Percentiles rank a stretch among this genome's conserved stretches.
These are phyloP conservation scores for Chloranthus sessilifolius DNA, from an alignment of 164 flowering plant genomes.

Conservation along the genomic window DNA sequence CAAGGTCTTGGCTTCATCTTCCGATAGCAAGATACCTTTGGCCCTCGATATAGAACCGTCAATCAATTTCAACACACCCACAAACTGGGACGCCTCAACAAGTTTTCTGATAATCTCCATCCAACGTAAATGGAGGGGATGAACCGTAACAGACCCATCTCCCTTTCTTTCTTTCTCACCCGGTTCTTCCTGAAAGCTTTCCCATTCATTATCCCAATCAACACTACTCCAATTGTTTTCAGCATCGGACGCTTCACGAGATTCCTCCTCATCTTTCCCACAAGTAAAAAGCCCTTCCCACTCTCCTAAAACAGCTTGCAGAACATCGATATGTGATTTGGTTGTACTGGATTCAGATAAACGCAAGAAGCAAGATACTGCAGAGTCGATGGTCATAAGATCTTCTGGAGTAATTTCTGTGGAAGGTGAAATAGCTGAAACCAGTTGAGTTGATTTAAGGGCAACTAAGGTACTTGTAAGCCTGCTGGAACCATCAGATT, in stretches of 20 bases:
- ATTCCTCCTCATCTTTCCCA: slow-evolving; percentile 21
- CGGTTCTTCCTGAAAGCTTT: slow-evolving; percentile 72
- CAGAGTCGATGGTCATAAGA: slow-evolving; percentile 50
- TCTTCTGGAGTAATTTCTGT: slow-evolving; percentile 65
- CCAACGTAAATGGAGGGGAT: slow-evolving; percentile 89
- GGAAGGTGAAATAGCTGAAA: slow-evolving; percentile 49
- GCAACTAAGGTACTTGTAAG: slow-evolving; percentile 73
- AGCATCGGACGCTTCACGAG: slow-evolving; percentile 31
- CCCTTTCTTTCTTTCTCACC: slow-evolving; percentile 28
- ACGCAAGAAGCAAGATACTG: slow-evolving; percentile 62
- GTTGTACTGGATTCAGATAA: slow-evolving; percentile 36
- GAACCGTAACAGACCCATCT: slow-evolving; percentile 24
- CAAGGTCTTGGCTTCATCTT: slow-evolving; percentile 49
- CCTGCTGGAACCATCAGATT: slow-evolving; percentile 41
- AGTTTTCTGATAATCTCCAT: slow-evolving; percentile 49
- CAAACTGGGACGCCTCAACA: slow-evolving; percentile 25
- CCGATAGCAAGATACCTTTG: slow-evolving; percentile 38
- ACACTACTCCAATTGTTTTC: slow-evolving; percentile 64
- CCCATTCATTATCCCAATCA: slow-evolving; percentile 98
- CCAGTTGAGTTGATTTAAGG: slow-evolving; percentile 76
- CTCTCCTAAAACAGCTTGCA: slow-evolving; percentile 57
- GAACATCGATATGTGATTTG: slow-evolving; percentile 40
- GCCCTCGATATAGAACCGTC: slow-evolving; percentile 41
- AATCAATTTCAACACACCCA: slow-evolving; percentile 43
- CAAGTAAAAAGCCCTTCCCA: slow-evolving; percentile 73